These are phyloP conservation scores for Penicillium bialowiezense DNA, from an alignment of 495 filamentous ascomycete genomes.

Conservation along the genomic window DNA sequence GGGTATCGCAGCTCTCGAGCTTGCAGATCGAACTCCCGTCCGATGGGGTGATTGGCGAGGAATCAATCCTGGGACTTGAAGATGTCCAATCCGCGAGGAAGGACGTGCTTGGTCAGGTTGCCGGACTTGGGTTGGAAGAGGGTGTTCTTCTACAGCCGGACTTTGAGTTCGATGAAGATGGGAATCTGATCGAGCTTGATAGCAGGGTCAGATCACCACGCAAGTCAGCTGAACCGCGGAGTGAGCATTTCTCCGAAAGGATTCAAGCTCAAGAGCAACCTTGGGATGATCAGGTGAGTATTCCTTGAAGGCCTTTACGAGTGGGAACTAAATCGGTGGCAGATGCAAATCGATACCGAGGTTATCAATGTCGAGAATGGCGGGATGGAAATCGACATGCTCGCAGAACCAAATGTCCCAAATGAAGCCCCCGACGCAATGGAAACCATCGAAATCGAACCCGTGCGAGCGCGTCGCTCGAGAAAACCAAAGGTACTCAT, in stretches of 20 bases:
- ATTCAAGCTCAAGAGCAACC: neutral
- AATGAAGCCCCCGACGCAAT: neutral
- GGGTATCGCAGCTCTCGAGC: slow-evolving; percentile 22
- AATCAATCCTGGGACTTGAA: slow-evolving; percentile 20
- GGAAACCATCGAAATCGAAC: slow-evolving; percentile 2
- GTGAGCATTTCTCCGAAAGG: too few species aligned
- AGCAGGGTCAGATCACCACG: slow-evolving; percentile 9
- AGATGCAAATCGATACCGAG: slow-evolving; percentile 5
- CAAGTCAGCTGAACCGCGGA: slow-evolving; percentile 5
- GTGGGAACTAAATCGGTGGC: neutral
- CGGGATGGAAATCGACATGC: slow-evolving; percentile 20
- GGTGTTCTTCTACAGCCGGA: slow-evolving; percentile 58
- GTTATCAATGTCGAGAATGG: neutral
- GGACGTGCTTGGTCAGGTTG: slow-evolving; percentile 15
- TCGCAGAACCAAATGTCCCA: slow-evolving; percentile 5
- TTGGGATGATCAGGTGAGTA: slow-evolving; percentile 20
- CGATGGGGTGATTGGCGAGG: slow-evolving; percentile 23
- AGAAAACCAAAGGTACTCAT: slow-evolving; percentile 33
- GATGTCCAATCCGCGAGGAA: slow-evolving; percentile 23
- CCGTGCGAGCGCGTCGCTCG: slow-evolving; percentile 1
- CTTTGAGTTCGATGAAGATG: slow-evolving; percentile 64
- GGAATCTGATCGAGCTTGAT: slow-evolving; percentile 50
- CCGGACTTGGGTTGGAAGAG: slow-evolving; percentile 32
- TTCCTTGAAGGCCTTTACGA: neutral
- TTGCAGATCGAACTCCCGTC: slow-evolving; percentile 34